Evolutionary conservation across 148 eudicot species (phyloP), one percentile per base, ranked within the genome.

Genomic region (Silene conica): DNA sequence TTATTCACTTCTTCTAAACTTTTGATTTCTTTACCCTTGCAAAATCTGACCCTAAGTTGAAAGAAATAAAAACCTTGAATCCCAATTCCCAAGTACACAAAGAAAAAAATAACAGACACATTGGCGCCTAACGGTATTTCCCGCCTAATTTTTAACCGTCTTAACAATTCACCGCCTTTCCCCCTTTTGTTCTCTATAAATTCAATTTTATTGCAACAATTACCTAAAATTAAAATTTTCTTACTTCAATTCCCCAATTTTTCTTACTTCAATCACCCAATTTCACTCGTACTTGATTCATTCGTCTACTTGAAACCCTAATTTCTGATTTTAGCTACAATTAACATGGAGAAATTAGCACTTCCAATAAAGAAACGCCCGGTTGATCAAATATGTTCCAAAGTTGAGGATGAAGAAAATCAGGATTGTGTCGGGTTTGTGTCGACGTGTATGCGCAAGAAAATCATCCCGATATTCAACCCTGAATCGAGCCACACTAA

Each of bases 311-410:
- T 3, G 9, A 38, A 38, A 1, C 43, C 43, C 43, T 38, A 38
- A 38, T 5, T 61, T 12, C 12, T 21, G 3, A 6, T 19, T 8
- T 7, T 8, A 25, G 1, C 12, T 50, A 3, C 18, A 22, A 22
- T 23, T 4, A 25, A 20, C 6, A 67, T 67, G 70, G 70, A 43
- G 1, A n/a, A 41, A 18, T 67, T 19, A 6, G 16, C 20, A 20
- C 70, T 67, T 10, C 70, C 70, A 0, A 20, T 67, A n/a, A 67
- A 67, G 55, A 67, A 67, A 19, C 70, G 70, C 1, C 55, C 70
- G 26, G 20, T 19, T 20, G 0, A 43, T 67, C 19, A 6, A 38
- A 38, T 11, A 28, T 41, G 50, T 28, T 34, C 13, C 21, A 0
- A 34, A 16, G 21, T 41, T 12, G 54, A 43, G 2, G 3, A 43